These are phyloP conservation scores for Gleditsia sinensis DNA, from an alignment of 306 rosid genomes.

Conservation along the genomic window DNA sequence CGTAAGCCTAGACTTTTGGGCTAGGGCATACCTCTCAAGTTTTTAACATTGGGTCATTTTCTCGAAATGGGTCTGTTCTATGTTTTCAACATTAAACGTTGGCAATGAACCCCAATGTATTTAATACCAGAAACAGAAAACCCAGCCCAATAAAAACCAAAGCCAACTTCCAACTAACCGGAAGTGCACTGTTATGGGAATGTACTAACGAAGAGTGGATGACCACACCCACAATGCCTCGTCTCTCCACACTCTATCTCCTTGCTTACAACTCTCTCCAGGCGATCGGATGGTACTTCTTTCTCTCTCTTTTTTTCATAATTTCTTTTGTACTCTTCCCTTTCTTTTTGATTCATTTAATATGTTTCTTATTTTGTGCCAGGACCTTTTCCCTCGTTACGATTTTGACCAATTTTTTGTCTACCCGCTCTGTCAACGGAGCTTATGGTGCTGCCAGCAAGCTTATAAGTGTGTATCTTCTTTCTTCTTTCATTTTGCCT, in stretches of 20 bases:
- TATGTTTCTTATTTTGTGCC: slow-evolving; percentile 10
- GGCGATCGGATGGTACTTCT: slow-evolving; percentile 76
- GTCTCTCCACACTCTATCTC: slow-evolving; percentile 56
- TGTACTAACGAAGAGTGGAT: background rate
- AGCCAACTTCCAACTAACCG: background rate
- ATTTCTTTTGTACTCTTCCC: background rate
- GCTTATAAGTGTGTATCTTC: slow-evolving; percentile 57
- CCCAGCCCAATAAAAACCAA: background rate
- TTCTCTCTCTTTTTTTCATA: background rate
- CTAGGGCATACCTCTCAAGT: no score
- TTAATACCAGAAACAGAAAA: background rate
- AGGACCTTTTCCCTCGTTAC: slow-evolving; percentile 60
- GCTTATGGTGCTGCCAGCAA: slow-evolving; percentile 68
- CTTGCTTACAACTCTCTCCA: slow-evolving; percentile 75
- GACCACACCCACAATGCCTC: slow-evolving; percentile 39
- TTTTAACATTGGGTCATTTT: no score
- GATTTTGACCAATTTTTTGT: slow-evolving; percentile 47
- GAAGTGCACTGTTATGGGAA: background rate
- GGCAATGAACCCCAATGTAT: no score
- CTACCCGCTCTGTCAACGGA: slow-evolving; percentile 48
- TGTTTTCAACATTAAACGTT: no score
- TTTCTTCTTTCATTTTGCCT: background rate
- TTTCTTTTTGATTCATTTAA: background rate
- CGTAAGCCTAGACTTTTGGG: background rate
- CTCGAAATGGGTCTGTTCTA: background rate